These are phyloP conservation scores for Aspergillus sp. DNA, from an alignment of 2,329 filamentous ascomycete species.

Conservation along the genomic window DNA sequence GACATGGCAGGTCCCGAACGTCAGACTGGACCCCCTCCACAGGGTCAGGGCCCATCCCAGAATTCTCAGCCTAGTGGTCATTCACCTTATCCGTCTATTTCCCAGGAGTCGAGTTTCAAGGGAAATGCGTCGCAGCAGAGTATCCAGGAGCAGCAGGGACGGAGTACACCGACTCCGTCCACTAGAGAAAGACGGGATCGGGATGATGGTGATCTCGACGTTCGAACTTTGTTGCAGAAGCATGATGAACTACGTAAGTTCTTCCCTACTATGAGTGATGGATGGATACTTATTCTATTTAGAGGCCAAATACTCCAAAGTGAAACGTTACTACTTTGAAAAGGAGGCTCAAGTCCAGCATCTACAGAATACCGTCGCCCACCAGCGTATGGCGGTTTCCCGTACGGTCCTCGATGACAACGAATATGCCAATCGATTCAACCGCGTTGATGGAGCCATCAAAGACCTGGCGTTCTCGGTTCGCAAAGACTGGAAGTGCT, in stretches of 20 bases:
- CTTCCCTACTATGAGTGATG: not conserved
- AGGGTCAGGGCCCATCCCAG: slow-evolving; percentile 1
- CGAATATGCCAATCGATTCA: slow-evolving; percentile 86
- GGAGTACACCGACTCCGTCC: slow-evolving; percentile 43
- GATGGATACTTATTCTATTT: slow-evolving; percentile 6
- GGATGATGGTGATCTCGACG: slow-evolving; percentile 39
- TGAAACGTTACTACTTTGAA: slow-evolving; percentile 96
- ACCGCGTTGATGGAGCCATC: slow-evolving; percentile 85
- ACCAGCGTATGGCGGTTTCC: slow-evolving; percentile 90
- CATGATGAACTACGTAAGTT: slow-evolving; percentile 42
- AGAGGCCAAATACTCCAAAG: slow-evolving; percentile 97
- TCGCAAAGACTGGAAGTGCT: slow-evolving; percentile 81
- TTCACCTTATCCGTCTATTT: slow-evolving; percentile 7
- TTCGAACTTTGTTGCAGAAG: slow-evolving; percentile 39
- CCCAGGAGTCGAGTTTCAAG: slow-evolving; percentile 14
- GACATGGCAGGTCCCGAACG: slow-evolving; percentile 9
- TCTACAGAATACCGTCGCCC: slow-evolving; percentile 93
- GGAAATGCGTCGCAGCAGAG: slow-evolving; percentile 16
- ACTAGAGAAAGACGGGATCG: slow-evolving; percentile 9
- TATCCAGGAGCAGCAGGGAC: slow-evolving; percentile 38
- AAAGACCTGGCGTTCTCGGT: slow-evolving; percentile 95
- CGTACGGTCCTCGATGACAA: slow-evolving; percentile 92
- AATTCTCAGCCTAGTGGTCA: slow-evolving; percentile 6
- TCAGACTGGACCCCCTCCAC: not conserved
- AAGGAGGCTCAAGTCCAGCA: slow-evolving; percentile 85